Evolutionary conservation across 2,329 filamentous ascomycete genomes (phyloP), one percentile per base, ranked within the genome.

Genomic region (Tolypocladium ophioglossoides): DNA sequence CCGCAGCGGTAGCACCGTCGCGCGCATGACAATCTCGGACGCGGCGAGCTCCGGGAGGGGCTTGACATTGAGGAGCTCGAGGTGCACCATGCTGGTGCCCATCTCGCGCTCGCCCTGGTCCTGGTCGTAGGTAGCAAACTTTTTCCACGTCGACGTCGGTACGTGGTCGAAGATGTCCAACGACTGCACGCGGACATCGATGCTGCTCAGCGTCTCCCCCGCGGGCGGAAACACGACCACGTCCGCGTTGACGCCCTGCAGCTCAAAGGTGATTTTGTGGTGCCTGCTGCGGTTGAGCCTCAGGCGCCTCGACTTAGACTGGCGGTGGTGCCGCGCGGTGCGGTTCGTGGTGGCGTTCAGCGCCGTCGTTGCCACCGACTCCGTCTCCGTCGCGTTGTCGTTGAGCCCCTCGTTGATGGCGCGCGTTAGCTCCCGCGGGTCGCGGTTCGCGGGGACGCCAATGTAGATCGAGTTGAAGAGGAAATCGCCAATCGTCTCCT

Each of bases 401-500:
- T 96, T 89, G 50, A 97, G 80, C 38, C 92, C 84, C 55, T 87
- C 84, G 64, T 96, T 96, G 70, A 99, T 96, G 40, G 87, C 88
- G 48, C 83, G 82, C 4, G 89, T 78, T 11, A 97, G 78, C 34
- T 95, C 89, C 52, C 82, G 82, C 6, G 91, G 90, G 62, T 97
- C 92, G 55, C 86, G 83, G 61, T 91, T 94, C 12, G 88, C 80
- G 0, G 92, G 88, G 20, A 99, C 88, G 16, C 89, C 91, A 62
- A 99, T 96, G 73, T 96, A 99, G 53, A 99, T 96, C 0, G 94
- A 99, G 67, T 99, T 97, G 78, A 99, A 99, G 18, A 99, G 77
- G 62, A 95, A 95, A 67, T 99, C 95, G 7, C 90, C 91, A 69
- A 97, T 95, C 7, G 87, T 88, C 14, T 84, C 89, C 68, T 91